These are phyloP conservation scores for Cytospora mali DNA, from an alignment of 2,329 filamentous ascomycete species.

Conservation along the genomic window DNA sequence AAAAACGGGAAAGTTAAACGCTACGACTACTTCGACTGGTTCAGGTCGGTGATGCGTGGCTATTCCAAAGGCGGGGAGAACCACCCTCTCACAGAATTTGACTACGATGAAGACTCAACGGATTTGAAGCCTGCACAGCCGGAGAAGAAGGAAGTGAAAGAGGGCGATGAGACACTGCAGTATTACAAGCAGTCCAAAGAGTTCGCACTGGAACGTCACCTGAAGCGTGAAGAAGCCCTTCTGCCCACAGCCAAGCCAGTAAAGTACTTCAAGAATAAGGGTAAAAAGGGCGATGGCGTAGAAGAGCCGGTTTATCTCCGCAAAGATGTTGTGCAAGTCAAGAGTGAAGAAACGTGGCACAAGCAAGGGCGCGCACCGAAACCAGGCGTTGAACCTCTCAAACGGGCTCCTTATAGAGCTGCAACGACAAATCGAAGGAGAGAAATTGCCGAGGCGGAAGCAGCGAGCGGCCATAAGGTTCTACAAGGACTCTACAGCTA, in stretches of 20 bases:
- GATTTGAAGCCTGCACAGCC: constrained; percentile 75
- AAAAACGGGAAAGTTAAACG: constrained; percentile 74
- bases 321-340: constrained; percentile 79
- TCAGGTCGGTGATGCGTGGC: constrained; percentile 74
- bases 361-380: constrained; percentile 85
- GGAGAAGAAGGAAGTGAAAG: constrained; percentile 72
- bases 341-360: constrained; percentile 95
- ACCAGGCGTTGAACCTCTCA: constrained; percentile 73
- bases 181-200: constrained; percentile 86
- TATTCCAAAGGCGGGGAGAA: constrained; percentile 60
- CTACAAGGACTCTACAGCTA: constrained; percentile 83
- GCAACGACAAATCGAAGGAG: constrained; percentile 85
- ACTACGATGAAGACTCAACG: constrained; percentile 76
- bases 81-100: constrained; percentile 66
- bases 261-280: constrained; percentile 77
- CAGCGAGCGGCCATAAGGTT: constrained; percentile 77
- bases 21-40: constrained; percentile 86
- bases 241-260: constrained; percentile 68
- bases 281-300: constrained; percentile 66
- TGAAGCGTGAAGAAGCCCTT: constrained; percentile 90
- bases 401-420: constrained; percentile 85
- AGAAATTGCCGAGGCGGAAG: constrained; percentile 84
- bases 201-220: constrained; percentile 81
- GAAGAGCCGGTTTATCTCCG: constrained; percentile 81
- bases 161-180: constrained; percentile 80